Evolutionary conservation across 1,284 basidiomycete genomes (phyloP).

Genomic region (Moesziomyces globuligerus): DNA sequence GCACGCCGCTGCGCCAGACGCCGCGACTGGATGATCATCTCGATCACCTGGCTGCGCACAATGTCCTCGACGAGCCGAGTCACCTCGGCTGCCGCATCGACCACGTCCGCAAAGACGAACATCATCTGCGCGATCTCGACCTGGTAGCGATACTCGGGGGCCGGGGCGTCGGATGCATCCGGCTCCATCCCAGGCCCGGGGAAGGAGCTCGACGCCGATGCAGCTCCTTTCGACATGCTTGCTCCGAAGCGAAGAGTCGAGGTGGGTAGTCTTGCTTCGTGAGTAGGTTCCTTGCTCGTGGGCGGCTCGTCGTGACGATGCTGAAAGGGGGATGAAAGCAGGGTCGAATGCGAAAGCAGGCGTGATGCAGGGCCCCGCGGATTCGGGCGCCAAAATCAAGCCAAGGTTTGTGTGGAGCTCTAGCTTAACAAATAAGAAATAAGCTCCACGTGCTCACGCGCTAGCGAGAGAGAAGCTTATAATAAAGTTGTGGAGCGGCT

Average conservation of each 20-base stretch:
- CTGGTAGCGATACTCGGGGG: slow-evolving; percentile 57
- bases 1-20: slow-evolving; percentile 82
- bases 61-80: slow-evolving; percentile 94
- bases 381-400: too few relatives aligned
- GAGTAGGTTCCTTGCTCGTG: too few relatives aligned
- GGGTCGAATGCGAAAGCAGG: too few relatives aligned
- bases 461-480: too few relatives aligned
- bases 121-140: slow-evolving; percentile 88
- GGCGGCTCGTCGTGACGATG: too few relatives aligned
- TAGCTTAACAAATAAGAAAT: too few relatives aligned
- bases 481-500: slow-evolving; percentile 10
- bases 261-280: too few relatives aligned
- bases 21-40: slow-evolving; percentile 90
- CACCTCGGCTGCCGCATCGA: slow-evolving; percentile 86
- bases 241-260: too few relatives aligned
- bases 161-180: slow-evolving; percentile 14
- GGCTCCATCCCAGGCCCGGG: slow-evolving; percentile 12
- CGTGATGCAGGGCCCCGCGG: too few relatives aligned
- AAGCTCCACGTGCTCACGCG: too few relatives aligned
- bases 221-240: slow-evolving; percentile 29
- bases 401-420: too few relatives aligned
- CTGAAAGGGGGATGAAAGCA: too few relatives aligned
- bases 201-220: slow-evolving; percentile 7
- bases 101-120: slow-evolving; percentile 96
- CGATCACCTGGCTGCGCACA: slow-evolving; percentile 89